Evolutionary conservation across 148 eudicot genomes (phyloP), one percentile per base, ranked within the genome.

Genomic region (Chenopodium berlandieri): DNA sequence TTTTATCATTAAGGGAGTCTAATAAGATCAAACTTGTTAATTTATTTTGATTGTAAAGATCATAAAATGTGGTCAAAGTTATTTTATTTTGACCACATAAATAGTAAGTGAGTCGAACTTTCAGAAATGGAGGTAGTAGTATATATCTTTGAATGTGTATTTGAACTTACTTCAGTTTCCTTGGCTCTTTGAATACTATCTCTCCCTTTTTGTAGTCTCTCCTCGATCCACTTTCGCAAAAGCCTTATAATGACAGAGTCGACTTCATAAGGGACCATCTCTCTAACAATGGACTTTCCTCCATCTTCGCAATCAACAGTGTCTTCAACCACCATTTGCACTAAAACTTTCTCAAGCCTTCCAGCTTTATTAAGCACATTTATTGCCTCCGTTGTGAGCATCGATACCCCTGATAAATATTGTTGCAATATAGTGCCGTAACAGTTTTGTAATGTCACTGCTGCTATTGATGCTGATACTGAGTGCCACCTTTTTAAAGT

Each of bases 251-350:
- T 91, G 72, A 92, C 71, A 6, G 95, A 87, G 79, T 96, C 99
- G 73, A 92, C 94, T 71, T 96, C 98, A 78, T 89, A 96, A 4
- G 95, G 98, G 40, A 88, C 88, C 97, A 96, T 96, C 84, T 96
- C 95, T 77, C 91, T 84, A 76, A 92, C 94, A 65, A 91, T 87
- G 1, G 92, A 67, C 78, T 90, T 96, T 22, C 95, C 98, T 27
- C 97, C 97, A 85, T 94, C 98, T 82, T 94, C 93, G 40, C 97
- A 90, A 20, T 92, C 98, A 31, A 81, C 91, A 4, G 94, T 89
- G 80, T 94, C 99, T 83, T 94, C 98, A 63, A 91, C 94, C 72
- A 92, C 93, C 91, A 96, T 84, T 11, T 94, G 94, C 23, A 96
- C 90, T 86, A 96, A 81, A 4, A 86, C 83, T 73, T 96, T 94